Evolutionary conservation across 2,329 filamentous ascomycete genomes (phyloP).

Genomic region (Xylariaceae sp.): DNA sequence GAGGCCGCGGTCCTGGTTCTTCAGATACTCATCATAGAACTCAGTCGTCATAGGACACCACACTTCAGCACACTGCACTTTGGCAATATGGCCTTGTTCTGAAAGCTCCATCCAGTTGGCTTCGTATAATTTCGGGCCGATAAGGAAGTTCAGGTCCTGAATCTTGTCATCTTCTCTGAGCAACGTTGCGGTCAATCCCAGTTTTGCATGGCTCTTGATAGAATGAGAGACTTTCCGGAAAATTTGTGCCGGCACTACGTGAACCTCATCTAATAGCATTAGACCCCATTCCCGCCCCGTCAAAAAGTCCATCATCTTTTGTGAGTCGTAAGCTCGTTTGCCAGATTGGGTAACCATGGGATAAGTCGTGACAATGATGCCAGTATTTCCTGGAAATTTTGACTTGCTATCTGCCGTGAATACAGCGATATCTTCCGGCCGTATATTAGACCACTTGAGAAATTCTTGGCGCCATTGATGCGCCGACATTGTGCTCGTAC

Average conservation of each 20-base stretch:
- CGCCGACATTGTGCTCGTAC: slow-evolving; percentile 97
- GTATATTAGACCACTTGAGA: slow-evolving; percentile 97
- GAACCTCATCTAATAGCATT: slow-evolving; percentile 96
- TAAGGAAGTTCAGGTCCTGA: slow-evolving; percentile 93
- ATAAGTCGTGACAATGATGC: slow-evolving; percentile 97
- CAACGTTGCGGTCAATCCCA: slow-evolving; percentile 91
- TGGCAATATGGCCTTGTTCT: slow-evolving; percentile 94
- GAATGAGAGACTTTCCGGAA: slow-evolving; percentile 92
- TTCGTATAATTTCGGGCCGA: slow-evolving; percentile 96
- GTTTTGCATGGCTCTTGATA: slow-evolving; percentile 93
- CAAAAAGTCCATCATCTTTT: slow-evolving; percentile 98
- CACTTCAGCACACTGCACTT: slow-evolving; percentile 96
- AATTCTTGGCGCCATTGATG: slow-evolving; percentile 98
- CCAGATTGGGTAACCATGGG: slow-evolving; percentile 97
- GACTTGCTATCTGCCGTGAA: slow-evolving; percentile 94
- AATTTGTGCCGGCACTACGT: slow-evolving; percentile 96
- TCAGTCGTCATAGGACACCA: slow-evolving; percentile 99
- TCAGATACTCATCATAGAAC: slow-evolving; percentile 93
- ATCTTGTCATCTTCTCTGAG: slow-evolving; percentile 99
- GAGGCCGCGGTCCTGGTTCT: slow-evolving; percentile 43
- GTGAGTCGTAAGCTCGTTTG: slow-evolving; percentile 86
- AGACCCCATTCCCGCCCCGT: slow-evolving; percentile 91
- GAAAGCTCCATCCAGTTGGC: slow-evolving; percentile 99
- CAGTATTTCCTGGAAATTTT: slow-evolving; percentile 83
- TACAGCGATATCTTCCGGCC: slow-evolving; percentile 87